These are phyloP conservation scores for Umbelopsis sp. DNA, from an alignment of 192 early-diverging fungal species.

Conservation along the genomic window DNA sequence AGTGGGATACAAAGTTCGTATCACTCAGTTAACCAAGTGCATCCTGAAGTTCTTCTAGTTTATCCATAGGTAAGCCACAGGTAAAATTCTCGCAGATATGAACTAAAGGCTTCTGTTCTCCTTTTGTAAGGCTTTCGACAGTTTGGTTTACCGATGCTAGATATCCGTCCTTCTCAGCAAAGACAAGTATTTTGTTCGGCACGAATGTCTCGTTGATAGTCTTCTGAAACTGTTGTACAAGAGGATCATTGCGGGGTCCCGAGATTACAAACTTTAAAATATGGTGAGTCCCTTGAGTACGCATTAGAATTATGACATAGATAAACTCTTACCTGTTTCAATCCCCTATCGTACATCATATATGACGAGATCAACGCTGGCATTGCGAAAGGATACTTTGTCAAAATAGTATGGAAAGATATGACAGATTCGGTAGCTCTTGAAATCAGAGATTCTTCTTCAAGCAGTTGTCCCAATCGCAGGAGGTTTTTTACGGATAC, in stretches of 20 bases:
- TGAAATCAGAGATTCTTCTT: slow-evolving; percentile 28
- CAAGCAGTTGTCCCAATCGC: slow-evolving; percentile 46
- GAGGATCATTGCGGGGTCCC: slow-evolving; percentile 23
- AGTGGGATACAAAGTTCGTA: no score
- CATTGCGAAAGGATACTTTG: slow-evolving; percentile 43
- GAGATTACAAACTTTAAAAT: slow-evolving; percentile 35
- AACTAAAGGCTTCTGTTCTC: slow-evolving; percentile 26
- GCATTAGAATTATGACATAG: not conserved
- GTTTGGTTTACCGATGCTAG: slow-evolving; percentile 30
- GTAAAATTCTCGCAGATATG: slow-evolving; percentile 60
- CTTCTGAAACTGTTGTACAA: slow-evolving; percentile 18
- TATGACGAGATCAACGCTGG: slow-evolving; percentile 44
- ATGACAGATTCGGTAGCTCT: slow-evolving; percentile 41
- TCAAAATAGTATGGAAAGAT: slow-evolving; percentile 33
- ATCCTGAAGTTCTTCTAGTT: slow-evolving; percentile 35
- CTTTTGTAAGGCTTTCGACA: slow-evolving; percentile 25
- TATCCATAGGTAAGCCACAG: slow-evolving; percentile 54
- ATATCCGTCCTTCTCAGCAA: slow-evolving; percentile 20
- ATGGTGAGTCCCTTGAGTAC: not conserved
- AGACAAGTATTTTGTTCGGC: slow-evolving; percentile 45
- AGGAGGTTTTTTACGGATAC: slow-evolving; percentile 58
- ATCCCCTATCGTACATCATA: slow-evolving; percentile 36
- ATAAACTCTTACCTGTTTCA: slow-evolving; percentile 45
- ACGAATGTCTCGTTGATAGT: slow-evolving; percentile 37
- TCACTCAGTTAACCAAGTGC: not conserved